Conservation (phyloP, 2,329 filamentous ascomycete species). For the Mycosphaerelloides madeirae region DNA sequence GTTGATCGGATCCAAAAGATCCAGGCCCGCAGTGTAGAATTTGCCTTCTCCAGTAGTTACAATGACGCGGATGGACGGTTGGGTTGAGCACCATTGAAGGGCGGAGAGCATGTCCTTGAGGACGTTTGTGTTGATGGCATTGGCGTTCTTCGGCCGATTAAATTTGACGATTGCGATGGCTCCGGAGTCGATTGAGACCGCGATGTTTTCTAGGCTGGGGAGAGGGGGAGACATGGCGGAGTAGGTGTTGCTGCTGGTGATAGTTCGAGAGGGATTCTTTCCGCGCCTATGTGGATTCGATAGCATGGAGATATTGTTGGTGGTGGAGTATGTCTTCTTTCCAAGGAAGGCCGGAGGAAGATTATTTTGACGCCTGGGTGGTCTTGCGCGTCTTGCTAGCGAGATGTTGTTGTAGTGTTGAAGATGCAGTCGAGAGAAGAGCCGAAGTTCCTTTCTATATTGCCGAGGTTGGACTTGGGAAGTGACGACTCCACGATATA, state of each 20-base stretch:
- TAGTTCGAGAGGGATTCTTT: constrained; percentile 1
- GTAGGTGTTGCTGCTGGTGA: no score
- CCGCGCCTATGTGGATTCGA: no score
- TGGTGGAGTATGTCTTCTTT: no score
- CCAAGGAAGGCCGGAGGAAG: no score
- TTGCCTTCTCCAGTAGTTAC: constrained; percentile 21
- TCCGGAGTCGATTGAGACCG: constrained; percentile 15
- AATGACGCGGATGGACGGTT: constrained; percentile 16
- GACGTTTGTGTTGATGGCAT: constrained; percentile 16
- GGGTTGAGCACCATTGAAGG: constrained; percentile 16
- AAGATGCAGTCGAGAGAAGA: no score
- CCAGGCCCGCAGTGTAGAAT: constrained; percentile 22
- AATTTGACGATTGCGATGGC: constrained; percentile 21
- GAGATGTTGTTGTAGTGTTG: no score
- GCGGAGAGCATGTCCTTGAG: constrained; percentile 18
- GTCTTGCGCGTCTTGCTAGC: no score
- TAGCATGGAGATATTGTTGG: no score
- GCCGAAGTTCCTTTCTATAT: no score
- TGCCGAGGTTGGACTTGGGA: no score
- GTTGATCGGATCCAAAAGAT: constrained; percentile 18
- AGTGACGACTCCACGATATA: no score
- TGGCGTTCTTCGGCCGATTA: constrained; percentile 21
- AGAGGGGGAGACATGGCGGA: constrained; percentile 14
- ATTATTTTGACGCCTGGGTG: no score
- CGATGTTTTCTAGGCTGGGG: constrained; percentile 14